Base-by-base conservation (phyloP, 768 basidiomycete species). In the Tylopilus balloui region DNA sequence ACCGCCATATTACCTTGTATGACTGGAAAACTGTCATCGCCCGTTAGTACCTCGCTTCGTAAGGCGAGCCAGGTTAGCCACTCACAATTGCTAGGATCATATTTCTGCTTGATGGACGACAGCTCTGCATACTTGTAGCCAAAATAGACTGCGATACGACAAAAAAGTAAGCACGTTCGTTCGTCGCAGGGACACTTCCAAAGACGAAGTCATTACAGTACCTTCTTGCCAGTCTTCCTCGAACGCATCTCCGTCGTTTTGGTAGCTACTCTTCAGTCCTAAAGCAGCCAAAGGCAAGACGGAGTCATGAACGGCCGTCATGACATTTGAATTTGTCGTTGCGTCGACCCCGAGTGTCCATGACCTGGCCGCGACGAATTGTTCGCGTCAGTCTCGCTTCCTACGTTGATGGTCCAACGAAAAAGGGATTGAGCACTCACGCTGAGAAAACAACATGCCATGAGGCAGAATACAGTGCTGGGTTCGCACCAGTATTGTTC, bases 71-170 rank as follows among this genome's bases (percentile, higher is more conserved):
- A n/a, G 20, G 24, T n/a, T 13, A 17, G 20, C 11, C 1, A 48
- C 56, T 42, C 35, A 59, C 60, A 56, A 25, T 62, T 62, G 0
- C 23, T 0, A 3, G 56, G 60, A 31, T 62, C 56, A 13, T 61
- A 62, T 32, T 51, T 59, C 48, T 46, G 57, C 20, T 61, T 62
- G 46, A 62, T 61, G 4, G 50, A 38, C 10, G 44, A 53, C n/a
- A 62, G 28, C 5, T 24, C n/a, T 3, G 50, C 29, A 24, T 59
- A 59, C 38, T 61, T 62, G 47, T 53, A 49, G 20, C 57, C 51
- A 17, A 34, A 34, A n/a, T 34, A 62, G 19, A 37, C 57, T 62
- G n/a, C 13, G 23, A 13, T 23, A 0, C 4, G 34, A 34, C 17
- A 12, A 13, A 23, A n/a, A 14, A 12, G 20, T 27, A 3, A 48